phyloP scores from a whole-genome alignment of 2,329 filamentous ascomycete species.

The Calonectria pteridis region DNA sequence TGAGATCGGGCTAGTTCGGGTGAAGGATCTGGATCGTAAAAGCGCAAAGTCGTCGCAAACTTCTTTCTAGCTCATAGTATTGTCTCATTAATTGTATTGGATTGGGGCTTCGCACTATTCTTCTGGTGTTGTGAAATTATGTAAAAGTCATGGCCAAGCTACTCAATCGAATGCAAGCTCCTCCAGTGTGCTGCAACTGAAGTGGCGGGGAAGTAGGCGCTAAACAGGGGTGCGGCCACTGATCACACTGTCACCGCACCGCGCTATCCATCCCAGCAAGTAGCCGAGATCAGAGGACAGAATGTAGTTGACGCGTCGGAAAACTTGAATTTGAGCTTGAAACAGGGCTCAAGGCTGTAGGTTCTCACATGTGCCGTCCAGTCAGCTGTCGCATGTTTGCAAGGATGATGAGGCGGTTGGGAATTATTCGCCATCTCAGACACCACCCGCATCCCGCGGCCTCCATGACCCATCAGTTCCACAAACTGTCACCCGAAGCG shows the following conservation, averaged over 20 bases:
- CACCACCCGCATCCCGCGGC: background rate
- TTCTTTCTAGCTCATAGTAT: background rate
- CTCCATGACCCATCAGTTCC: background rate
- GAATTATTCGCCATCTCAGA: background rate
- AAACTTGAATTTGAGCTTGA: background rate
- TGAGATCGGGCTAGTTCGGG: constrained; percentile 47
- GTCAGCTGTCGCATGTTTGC: background rate
- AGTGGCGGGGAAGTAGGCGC: background rate
- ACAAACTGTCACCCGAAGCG: background rate
- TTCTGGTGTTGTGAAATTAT: background rate
- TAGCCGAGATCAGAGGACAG: background rate
- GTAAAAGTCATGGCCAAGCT: background rate
- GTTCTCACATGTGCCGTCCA: background rate
- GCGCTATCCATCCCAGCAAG: background rate
- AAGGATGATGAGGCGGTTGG: background rate
- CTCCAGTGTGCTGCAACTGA: too few species aligned
- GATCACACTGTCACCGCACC: background rate
- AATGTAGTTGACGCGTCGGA: background rate
- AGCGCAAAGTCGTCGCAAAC: constrained; percentile 24
- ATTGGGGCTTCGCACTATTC: background rate
- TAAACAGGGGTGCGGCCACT: background rate
- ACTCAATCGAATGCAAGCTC: background rate
- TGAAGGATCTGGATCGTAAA: constrained; percentile 30
- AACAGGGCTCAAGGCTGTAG: background rate
- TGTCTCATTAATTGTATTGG: background rate